A percentile compares a stretch with the other conserved stretches of the same genome.
phyloP scores from a whole-genome alignment of 495 filamentous ascomycete species.

The Staphylotrichum longicolle region DNA sequence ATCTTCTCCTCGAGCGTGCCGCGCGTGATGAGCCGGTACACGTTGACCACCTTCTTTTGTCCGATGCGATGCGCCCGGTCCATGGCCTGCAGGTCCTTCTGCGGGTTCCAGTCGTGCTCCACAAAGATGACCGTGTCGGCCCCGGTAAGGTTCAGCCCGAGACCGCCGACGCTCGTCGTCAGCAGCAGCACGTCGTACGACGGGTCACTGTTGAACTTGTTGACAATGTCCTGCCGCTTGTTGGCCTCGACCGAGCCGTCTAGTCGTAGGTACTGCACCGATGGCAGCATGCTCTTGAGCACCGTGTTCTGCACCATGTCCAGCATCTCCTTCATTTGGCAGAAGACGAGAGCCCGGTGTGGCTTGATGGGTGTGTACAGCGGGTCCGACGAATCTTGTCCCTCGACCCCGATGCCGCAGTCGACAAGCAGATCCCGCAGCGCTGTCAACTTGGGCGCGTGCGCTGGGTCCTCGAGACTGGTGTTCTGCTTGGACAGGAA shows the following conservation, averaged over 20 bases:
- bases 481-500: constrained; percentile 69
- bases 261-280: constrained; percentile 82
- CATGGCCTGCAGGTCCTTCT: constrained; percentile 98
- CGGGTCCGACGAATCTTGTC: constrained; percentile 61
- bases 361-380: constrained; percentile 77
- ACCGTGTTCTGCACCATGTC: constrained; percentile 96
- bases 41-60: constrained; percentile 99
- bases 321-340: constrained; percentile 99
- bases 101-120: constrained; percentile 99
- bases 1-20: constrained; percentile 99
- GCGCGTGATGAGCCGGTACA: constrained; percentile 94
- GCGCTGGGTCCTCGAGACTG: constrained; percentile 74
- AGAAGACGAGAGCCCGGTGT: constrained; percentile 94
- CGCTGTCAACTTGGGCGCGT: constrained; percentile 90
- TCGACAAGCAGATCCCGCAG: constrained; percentile 87
- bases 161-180: constrained; percentile 90
- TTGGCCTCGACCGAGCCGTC: constrained; percentile 89
- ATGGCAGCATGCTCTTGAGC: constrained; percentile 77
- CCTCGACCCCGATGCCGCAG: constrained; percentile 85
- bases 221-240: constrained; percentile 92
- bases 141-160: constrained; percentile 93
- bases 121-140: constrained; percentile 99
- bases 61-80: constrained; percentile 97
- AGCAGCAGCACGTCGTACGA: constrained; percentile 90
- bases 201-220: constrained; percentile 96